Evolutionary conservation across 2,329 filamentous ascomycete species (phyloP).

Genomic region (Pestalotiopsis fici): DNA sequence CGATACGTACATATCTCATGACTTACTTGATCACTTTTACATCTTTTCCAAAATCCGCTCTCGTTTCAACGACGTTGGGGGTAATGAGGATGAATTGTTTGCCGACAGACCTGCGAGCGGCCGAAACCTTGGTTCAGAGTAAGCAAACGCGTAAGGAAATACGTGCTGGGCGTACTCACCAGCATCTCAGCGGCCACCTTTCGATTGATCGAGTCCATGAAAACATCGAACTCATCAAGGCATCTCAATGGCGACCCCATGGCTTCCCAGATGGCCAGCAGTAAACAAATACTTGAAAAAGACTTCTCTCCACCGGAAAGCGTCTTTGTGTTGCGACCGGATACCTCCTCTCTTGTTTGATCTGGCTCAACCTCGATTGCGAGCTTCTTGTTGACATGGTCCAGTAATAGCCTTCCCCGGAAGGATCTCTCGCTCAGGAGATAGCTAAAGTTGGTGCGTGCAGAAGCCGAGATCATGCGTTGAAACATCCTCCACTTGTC

Average conservation of each 20-base stretch:
- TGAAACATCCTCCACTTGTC: conserved; percentile 81
- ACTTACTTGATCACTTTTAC: conserved; percentile 76
- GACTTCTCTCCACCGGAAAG: conserved; percentile 97
- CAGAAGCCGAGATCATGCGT: conserved; percentile 79
- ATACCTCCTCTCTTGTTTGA: conserved; percentile 66
- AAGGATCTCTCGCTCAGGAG: conserved; percentile 88
- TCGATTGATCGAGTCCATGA: conserved; percentile 97
- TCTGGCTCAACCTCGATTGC: conserved; percentile 76
- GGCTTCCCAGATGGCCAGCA: conserved; percentile 94
- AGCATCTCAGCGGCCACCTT: conserved; percentile 93
- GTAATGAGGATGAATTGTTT: conserved; percentile 96
- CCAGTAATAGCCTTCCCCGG: conserved; percentile 76
- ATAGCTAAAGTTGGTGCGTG: conserved; percentile 84
- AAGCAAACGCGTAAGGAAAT: background rate
- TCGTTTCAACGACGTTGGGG: conserved; percentile 76
- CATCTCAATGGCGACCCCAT: conserved; percentile 96
- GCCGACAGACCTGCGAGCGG: conserved; percentile 83
- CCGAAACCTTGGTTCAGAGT: conserved; percentile 62
- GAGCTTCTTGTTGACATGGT: conserved; percentile 74
- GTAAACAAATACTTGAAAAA: conserved; percentile 92
- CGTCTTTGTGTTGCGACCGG: conserved; percentile 84
- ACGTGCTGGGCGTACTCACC: conserved; percentile 48
- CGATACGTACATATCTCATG: background rate
- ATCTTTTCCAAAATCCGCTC: conserved; percentile 61
- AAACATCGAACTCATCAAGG: conserved; percentile 97